Evolutionary conservation across 106 monocot genomes (phyloP), one percentile per base, ranked within the genome.

Genomic region (Dendrobium officinale): DNA sequence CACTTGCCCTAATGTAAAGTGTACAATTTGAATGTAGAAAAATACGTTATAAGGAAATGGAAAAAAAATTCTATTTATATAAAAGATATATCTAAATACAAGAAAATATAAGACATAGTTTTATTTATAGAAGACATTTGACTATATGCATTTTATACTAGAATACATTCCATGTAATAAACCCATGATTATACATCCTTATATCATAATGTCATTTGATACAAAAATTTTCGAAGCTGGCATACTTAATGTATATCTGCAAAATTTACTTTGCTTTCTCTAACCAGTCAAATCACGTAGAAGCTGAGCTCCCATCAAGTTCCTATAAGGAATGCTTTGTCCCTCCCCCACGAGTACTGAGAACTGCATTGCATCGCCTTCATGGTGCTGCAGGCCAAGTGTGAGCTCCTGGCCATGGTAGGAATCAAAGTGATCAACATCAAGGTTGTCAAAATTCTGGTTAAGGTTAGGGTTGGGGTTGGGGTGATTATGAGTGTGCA

Each of bases 251-350:
- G 37, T 10, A 42, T 8, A 37, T 24, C 2, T 72, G 72, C 72
- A 16, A 16, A 10, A 13, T 5, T 72, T 45, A 45, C 6, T 9
- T 45, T 45, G 45, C 9, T 45, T 45, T 6, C 42, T 27, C 72
- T 78, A 83, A 33, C 86, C 80, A 44, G 83, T 74, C 72, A 85
- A 78, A 47, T 88, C 83, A 78, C 77, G 88, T 49, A 88, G 59
- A 68, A 85, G 73, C 49, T 85, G 88, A 74, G 83, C 80, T 2
- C 80, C 88, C 81, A 83, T 83, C 49, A 86, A 59, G 70, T 88
- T 83, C 42, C 83, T 83, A 64, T 88, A 82, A 15, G 88, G 85
- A 16, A 88, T 79, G 61, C 70, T 87, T 67, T 84, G 84, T 13
- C 43, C 84, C 61, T 81, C 83, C 24, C 79, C 90, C 26, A 82